Percentiles rank a stretch among this genome's conserved stretches.
Evolutionary conservation across 2,329 filamentous ascomycete genomes (phyloP).

Genomic region (Fusarium compactum): DNA sequence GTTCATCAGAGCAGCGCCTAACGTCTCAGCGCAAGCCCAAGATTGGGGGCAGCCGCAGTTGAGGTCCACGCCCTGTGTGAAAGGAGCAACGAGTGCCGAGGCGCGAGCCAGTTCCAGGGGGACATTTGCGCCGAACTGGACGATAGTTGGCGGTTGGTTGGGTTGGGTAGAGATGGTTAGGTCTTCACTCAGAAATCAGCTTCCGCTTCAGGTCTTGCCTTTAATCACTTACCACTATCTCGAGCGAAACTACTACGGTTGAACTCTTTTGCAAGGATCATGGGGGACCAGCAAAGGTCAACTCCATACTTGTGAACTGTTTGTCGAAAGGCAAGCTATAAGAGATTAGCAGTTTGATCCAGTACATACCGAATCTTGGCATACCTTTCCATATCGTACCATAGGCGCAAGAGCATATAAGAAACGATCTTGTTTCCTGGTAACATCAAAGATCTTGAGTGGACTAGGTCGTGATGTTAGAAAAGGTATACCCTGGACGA

Average conservation of each 20-base stretch:
- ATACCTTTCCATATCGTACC: constrained; percentile 73
- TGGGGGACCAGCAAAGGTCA: constrained; percentile 78
- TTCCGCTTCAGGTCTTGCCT: not conserved
- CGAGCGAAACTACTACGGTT: constrained; percentile 71
- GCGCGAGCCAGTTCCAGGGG: constrained; percentile 72
- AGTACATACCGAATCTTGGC: not conserved
- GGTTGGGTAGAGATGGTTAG: constrained; percentile 69
- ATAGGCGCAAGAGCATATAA: constrained; percentile 74
- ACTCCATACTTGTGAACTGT: constrained; percentile 73
- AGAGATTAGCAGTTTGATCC: constrained; percentile 8
- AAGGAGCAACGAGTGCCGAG: constrained; percentile 70
- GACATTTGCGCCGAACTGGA: constrained; percentile 75
- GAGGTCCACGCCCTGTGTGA: constrained; percentile 73
- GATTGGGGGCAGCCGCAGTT: constrained; percentile 81
- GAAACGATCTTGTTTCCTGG: constrained; percentile 64
- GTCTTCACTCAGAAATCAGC: constrained; percentile 54
- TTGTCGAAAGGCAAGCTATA: constrained; percentile 75
- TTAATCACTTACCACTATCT: constrained; percentile 63
- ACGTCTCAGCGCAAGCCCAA: constrained; percentile 76
- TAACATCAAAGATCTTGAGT: constrained; percentile 69
- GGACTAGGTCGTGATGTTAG: constrained; percentile 57
- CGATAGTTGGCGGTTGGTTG: constrained; percentile 69
- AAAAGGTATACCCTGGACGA: constrained; percentile 38
- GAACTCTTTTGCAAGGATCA: constrained; percentile 78
- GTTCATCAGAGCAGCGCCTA: constrained; percentile 78